Percentiles rank a stretch among this genome's conserved stretches.
Conservation (phyloP, 208 protist genomes). For the Angomonas deanei region DNA sequence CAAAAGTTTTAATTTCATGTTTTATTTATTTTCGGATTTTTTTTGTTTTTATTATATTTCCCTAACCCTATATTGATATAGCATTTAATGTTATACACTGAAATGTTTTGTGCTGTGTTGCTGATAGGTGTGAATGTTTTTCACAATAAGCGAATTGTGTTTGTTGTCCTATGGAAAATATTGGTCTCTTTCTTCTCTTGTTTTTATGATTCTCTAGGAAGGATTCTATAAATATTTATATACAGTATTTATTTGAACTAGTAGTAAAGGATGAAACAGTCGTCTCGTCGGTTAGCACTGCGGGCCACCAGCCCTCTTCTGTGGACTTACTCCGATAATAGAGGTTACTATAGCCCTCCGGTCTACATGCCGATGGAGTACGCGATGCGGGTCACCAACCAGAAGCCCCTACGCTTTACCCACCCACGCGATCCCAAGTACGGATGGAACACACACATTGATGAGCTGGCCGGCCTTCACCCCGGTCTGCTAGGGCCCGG, state of each 20-base stretch:
- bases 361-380: slow-evolving; percentile 87
- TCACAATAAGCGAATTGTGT: neutral
- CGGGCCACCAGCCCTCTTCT: slow-evolving; percentile 32
- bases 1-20: neutral
- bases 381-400: slow-evolving; percentile 74
- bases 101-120: neutral
- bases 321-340: slow-evolving; percentile 72
- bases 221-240: neutral
- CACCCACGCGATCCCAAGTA: slow-evolving; percentile 86
- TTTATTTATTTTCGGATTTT: neutral
- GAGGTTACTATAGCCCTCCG: slow-evolving; percentile 78
- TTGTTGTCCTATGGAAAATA: neutral
- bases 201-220: slow-evolving; percentile 2
- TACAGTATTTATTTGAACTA: slow-evolving; percentile 5
- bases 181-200: slow-evolving; percentile 6
- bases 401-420: slow-evolving; percentile 74
- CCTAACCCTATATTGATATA: too few species aligned
- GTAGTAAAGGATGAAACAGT: neutral
- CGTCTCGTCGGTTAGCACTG: slow-evolving; percentile 17
- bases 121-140: neutral
- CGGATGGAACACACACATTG: slow-evolving; percentile 69
- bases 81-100: too few species aligned
- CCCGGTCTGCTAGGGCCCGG: slow-evolving; percentile 70
- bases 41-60: neutral
- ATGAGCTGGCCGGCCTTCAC: slow-evolving; percentile 65